These are phyloP conservation scores for Paraphaeosphaeria minitans DNA, from an alignment of 2,329 filamentous ascomycete genomes.

Conservation along the genomic window DNA sequence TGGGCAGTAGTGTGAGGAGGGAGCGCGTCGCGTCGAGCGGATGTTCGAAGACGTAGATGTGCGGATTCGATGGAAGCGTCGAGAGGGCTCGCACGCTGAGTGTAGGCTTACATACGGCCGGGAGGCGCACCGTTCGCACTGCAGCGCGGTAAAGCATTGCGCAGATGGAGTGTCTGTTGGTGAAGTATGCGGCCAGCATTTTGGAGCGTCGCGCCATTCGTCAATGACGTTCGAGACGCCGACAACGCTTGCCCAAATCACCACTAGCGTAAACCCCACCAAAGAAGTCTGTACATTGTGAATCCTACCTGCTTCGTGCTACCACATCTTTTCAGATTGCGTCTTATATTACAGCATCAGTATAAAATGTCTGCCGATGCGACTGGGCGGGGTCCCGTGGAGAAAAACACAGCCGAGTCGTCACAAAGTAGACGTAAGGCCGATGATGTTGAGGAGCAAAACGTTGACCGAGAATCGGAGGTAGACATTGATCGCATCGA, in stretches of 20 bases:
- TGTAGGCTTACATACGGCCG: slow-evolving; percentile 15
- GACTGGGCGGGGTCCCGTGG: slow-evolving; percentile 18
- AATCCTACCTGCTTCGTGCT: background rate
- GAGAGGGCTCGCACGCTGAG: slow-evolving; percentile 37
- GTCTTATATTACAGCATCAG: background rate
- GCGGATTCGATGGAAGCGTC: slow-evolving; percentile 52
- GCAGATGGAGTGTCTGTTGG: background rate
- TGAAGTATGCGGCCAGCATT: background rate
- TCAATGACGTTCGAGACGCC: slow-evolving; percentile 1
- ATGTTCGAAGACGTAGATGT: slow-evolving; percentile 58
- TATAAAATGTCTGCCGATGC: slow-evolving; percentile 30
- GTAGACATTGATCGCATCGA: slow-evolving; percentile 45
- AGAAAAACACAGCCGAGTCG: slow-evolving; percentile 27
- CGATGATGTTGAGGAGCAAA: slow-evolving; percentile 30
- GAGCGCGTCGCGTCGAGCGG: slow-evolving; percentile 47
- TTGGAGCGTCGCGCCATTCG: background rate
- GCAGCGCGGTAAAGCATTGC: slow-evolving; percentile 29
- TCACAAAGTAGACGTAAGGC: slow-evolving; percentile 23
- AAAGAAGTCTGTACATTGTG: slow-evolving; percentile 13
- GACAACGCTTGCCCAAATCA: slow-evolving; percentile 13
- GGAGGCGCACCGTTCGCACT: slow-evolving; percentile 25
- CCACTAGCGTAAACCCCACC: slow-evolving; percentile 31
- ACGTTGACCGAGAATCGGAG: slow-evolving; percentile 41
- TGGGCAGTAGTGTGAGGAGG: slow-evolving; percentile 62
- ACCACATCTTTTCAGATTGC: background rate